These are phyloP conservation scores for Backusella sp. DNA, from an alignment of 192 early-diverging fungal genomes.

Conservation along the genomic window DNA sequence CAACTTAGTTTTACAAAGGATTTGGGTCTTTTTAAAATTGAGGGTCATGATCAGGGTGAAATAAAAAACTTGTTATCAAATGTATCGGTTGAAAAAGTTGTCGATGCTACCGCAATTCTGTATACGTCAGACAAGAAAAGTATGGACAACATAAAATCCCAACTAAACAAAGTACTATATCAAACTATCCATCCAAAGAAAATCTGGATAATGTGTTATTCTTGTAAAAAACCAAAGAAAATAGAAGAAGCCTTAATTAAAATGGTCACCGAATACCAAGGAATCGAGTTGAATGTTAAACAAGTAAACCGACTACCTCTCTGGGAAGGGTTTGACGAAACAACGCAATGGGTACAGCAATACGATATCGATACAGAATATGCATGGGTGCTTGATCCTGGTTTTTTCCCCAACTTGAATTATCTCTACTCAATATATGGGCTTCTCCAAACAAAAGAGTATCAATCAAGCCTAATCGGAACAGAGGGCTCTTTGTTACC, in stretches of 20 bases:
- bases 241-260: not conserved
- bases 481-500: slow-evolving; percentile 34
- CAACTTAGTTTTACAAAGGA: not conserved
- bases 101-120: not conserved
- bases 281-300: not conserved
- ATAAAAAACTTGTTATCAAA: not conserved
- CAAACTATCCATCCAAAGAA: not conserved
- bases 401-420: not conserved
- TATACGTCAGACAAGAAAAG: not conserved
- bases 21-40: not conserved
- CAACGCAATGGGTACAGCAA: not conserved
- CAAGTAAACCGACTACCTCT: not conserved
- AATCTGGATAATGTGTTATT: not conserved
- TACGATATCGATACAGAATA: not conserved
- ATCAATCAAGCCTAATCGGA: slow-evolving; percentile 40
- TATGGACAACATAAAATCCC: not conserved
- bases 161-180: not conserved
- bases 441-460: slow-evolving; percentile 39
- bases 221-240: not conserved
- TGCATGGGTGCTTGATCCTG: not conserved
- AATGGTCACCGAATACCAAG: not conserved
- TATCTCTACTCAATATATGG: not conserved
- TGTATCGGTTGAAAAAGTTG: not conserved
- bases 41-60: no score
- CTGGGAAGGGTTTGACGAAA: not conserved